phyloP scores from a whole-genome alignment of 768 basidiomycete species.

The Rickenella mellea region DNA sequence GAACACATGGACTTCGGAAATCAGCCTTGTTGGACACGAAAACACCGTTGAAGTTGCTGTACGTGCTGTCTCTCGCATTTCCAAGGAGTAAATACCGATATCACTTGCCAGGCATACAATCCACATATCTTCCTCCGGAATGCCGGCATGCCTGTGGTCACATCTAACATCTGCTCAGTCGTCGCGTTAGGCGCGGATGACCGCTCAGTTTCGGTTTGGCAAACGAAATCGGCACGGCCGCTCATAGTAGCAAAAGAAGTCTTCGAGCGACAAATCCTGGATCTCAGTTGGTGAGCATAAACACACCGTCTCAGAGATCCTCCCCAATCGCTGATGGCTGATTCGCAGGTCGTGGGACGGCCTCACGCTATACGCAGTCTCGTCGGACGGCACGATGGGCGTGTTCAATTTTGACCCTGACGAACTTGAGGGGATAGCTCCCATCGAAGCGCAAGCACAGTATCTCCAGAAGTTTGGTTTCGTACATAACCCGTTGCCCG shows the following conservation, averaged over 20 bases:
- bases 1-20: conserved; percentile 82
- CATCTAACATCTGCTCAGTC: conserved; percentile 82
- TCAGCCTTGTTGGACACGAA: conserved; percentile 92
- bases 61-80: conserved; percentile 21
- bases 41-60: conserved; percentile 96
- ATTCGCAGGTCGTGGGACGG: conserved; percentile 81
- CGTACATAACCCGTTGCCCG: conserved; percentile 52
- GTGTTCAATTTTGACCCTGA: conserved; percentile 76
- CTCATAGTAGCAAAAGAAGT: conserved; percentile 90
- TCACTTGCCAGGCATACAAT: conserved; percentile 64
- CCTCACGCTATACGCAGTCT: conserved; percentile 84
- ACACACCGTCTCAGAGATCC: conserved; percentile 1
- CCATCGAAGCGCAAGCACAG: conserved; percentile 61
- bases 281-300: conserved; percentile 76
- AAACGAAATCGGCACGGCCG: conserved; percentile 85
- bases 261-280: conserved; percentile 91
- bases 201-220: conserved; percentile 91
- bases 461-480: conserved; percentile 82
- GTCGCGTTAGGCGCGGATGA: conserved; percentile 93
- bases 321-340: conserved; percentile 1
- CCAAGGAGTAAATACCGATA: neutral
- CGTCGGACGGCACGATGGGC: conserved; percentile 90
- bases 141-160: conserved; percentile 52
- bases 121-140: conserved; percentile 89
- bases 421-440: conserved; percentile 76